Conservation (phyloP, 176 grass and related monocot species). For the Phyllostachys edulis region DNA sequence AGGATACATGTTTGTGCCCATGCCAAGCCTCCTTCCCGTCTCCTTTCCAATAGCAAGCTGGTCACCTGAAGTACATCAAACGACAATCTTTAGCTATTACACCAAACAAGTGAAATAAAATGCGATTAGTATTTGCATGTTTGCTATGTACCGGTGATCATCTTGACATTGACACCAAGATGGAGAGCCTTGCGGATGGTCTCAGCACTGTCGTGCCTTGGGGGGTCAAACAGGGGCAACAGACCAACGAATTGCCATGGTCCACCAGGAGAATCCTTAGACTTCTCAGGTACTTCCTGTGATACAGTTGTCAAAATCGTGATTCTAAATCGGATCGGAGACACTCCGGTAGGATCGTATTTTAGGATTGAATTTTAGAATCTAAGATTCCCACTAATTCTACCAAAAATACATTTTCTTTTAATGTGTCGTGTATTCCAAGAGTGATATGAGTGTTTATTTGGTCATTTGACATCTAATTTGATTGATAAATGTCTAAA, state of each 20-base stretch:
- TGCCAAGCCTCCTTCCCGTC: slow-evolving; percentile 95
- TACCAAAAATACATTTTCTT: too few relatives aligned
- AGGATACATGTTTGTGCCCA: slow-evolving; percentile 99
- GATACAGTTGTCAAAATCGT: not conserved
- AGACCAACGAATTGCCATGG: slow-evolving; percentile 97
- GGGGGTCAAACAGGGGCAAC: slow-evolving; percentile 92
- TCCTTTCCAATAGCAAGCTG: slow-evolving; percentile 98
- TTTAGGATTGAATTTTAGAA: too few relatives aligned
- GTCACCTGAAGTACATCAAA: slow-evolving; percentile 63
- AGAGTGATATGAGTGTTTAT: too few relatives aligned
- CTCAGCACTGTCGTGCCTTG: slow-evolving; percentile 97
- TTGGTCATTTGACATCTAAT: too few relatives aligned
- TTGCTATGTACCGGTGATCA: slow-evolving; percentile 81
- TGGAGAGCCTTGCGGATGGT: slow-evolving; percentile 93
- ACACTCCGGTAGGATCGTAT: too few relatives aligned
- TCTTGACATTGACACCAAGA: slow-evolving; percentile 98
- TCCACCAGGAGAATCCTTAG: slow-evolving; percentile 65
- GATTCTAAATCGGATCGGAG: too few relatives aligned
- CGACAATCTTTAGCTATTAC: not conserved
- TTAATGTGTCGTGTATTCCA: too few relatives aligned
- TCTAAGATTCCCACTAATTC: too few relatives aligned
- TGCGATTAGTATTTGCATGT: not conserved
- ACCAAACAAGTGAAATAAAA: not conserved
- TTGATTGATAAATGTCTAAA: too few relatives aligned
- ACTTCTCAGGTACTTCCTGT: slow-evolving; percentile 96